Evolutionary conservation across 208 protist species (phyloP), one percentile per base, ranked within the genome.

Genomic region (Lotmaria passim): DNA sequence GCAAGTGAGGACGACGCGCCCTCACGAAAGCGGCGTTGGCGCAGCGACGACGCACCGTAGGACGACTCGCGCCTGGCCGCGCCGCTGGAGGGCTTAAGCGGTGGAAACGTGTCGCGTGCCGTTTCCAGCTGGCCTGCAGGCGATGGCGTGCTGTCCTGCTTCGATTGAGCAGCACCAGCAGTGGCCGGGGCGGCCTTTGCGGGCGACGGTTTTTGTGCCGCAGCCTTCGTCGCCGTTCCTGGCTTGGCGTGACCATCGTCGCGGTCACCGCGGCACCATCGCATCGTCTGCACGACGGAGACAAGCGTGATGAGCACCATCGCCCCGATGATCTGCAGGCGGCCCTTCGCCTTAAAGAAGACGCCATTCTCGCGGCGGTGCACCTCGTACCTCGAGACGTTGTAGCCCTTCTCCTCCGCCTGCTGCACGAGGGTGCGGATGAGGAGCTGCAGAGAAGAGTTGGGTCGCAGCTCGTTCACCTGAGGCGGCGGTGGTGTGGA

Each of bases 331-430:
- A 83, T 14, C 56, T 70, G 36, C 30, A 75, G 15, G 21, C 53
- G 58, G 4, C 48, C 52, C 5, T 69, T 83, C 10, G 30, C 57
- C 33, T 66, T 28, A 31, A 60, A 79, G 17, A 72, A 44, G 3
- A 33, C 39, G 33, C 60, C 72, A 28, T 52, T 39, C 41, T 71
- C 57, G 50, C 12, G n/a, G 30, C 3, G 71, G 50, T 68, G 57
- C 38, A 58, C 47, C 26, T 75, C 60, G 60, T 80, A 69, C 5
- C 24, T 43, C 10, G 56, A 53, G 21, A 80, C 19, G 55, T 75
- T 78, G 64, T 83, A 77, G 28, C 79, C 69, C 21, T 31, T 48
- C 30, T 75, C 63, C 56, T 58, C 63, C 44, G 48, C 56, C 38
- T 51, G 24, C 10, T 41, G 57, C 0, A 58, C 57, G 5, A 70